Conservation (phyloP, 352 stramenopile species). For the Phytophthora citricola region DNA sequence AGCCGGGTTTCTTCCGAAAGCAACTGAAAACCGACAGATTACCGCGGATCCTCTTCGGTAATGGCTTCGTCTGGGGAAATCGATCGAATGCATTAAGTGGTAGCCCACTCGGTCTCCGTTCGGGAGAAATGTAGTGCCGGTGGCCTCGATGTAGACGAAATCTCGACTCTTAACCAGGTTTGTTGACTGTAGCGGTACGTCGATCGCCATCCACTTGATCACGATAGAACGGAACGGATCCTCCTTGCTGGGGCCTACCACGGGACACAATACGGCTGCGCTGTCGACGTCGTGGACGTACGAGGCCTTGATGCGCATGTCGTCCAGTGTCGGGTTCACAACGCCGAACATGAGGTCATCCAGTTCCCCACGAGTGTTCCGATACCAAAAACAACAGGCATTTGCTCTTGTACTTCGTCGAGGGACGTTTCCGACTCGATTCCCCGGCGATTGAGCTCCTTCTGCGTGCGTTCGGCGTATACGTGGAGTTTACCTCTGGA, state of each 20-base stretch:
- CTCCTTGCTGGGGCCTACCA: slow-evolving; percentile 27
- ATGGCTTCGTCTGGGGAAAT: slow-evolving; percentile 45
- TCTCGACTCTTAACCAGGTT: slow-evolving; percentile 36
- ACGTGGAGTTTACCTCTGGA: slow-evolving; percentile 26
- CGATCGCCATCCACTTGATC: slow-evolving; percentile 45
- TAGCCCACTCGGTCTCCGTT: slow-evolving; percentile 44
- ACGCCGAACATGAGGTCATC: slow-evolving; percentile 46
- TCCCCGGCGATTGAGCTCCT: slow-evolving; percentile 22
- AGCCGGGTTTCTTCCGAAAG: slow-evolving; percentile 42
- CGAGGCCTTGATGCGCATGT: slow-evolving; percentile 36
- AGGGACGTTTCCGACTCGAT: slow-evolving; percentile 17
- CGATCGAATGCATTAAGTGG: slow-evolving; percentile 45
- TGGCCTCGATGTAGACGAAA: slow-evolving; percentile 46
- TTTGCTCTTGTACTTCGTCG: slow-evolving; percentile 14
- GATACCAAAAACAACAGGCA: slow-evolving; percentile 31
- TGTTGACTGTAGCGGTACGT: slow-evolving; percentile 28
- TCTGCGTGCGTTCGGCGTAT: slow-evolving; percentile 19
- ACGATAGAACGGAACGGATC: slow-evolving; percentile 35
- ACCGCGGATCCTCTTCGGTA: slow-evolving; percentile 39
- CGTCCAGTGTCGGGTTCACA: slow-evolving; percentile 33
- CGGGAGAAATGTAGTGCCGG: slow-evolving; percentile 22
- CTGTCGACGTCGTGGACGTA: slow-evolving; percentile 30
- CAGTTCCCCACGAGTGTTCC: slow-evolving; percentile 30
- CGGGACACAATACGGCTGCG: slow-evolving; percentile 25
- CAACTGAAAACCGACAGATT: slow-evolving; percentile 51